Percentiles rank a stretch among this genome's conserved stretches.
These are phyloP conservation scores for Boletus sp. DNA, from an alignment of 1,284 basidiomycete genomes.

Conservation along the genomic window DNA sequence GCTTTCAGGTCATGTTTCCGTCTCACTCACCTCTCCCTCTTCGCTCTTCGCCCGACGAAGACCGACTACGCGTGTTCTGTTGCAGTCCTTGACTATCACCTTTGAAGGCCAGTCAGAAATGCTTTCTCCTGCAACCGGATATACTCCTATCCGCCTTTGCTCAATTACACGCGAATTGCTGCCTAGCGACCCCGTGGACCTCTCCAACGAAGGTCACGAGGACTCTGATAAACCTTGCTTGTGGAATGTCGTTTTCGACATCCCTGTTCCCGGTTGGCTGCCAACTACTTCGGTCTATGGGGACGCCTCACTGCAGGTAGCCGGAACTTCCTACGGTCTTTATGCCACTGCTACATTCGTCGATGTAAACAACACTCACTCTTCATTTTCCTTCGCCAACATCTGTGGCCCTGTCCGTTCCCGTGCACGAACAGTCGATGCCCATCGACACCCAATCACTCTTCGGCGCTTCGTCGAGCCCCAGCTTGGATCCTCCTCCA, in stretches of 20 bases:
- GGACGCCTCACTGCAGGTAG: constrained; percentile 35
- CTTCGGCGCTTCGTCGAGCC: constrained; percentile 49
- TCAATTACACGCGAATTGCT: constrained; percentile 63
- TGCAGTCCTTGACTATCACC: constrained; percentile 65
- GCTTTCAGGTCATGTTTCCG: constrained; percentile 67
- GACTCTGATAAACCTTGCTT: constrained; percentile 49
- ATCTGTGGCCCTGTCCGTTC: constrained; percentile 51
- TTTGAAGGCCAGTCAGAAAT: constrained; percentile 79
- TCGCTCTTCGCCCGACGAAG: constrained; percentile 51
- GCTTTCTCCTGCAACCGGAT: constrained; percentile 56
- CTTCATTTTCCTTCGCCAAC: constrained; percentile 43
- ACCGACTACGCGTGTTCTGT: constrained; percentile 45
- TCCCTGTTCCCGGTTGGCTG: constrained; percentile 76
- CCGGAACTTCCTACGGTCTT: constrained; percentile 64
- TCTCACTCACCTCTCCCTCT: constrained; percentile 52
- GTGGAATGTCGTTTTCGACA: constrained; percentile 72
- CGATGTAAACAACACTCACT: constrained; percentile 41
- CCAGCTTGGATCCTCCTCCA: constrained; percentile 30
- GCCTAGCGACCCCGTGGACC: constrained; percentile 49
- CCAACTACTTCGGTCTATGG: constrained; percentile 57
- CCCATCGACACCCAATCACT: constrained; percentile 37
- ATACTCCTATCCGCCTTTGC: constrained; percentile 63
- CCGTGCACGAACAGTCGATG: constrained; percentile 37
- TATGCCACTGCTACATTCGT: constrained; percentile 63
- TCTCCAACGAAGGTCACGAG: constrained; percentile 61